Conservation (phyloP, 345 rosid genomes). For the Eutrema heterophyllum region DNA sequence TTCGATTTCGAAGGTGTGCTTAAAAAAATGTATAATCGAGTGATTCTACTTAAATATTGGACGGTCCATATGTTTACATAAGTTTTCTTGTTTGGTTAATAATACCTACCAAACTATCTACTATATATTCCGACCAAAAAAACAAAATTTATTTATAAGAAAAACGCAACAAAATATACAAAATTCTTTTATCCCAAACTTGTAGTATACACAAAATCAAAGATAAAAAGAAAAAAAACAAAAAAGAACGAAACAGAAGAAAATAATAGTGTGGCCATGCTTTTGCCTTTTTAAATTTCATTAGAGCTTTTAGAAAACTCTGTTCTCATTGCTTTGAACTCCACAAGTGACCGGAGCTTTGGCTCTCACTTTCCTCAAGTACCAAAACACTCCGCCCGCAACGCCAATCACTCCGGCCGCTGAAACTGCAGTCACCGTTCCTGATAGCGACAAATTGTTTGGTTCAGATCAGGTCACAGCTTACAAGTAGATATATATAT, state of each 20-base stretch:
- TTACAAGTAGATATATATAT: not conserved
- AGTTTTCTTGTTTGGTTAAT: not conserved
- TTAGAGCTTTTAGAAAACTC: slow-evolving; percentile 48
- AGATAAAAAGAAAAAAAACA: not conserved
- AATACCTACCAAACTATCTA: not conserved
- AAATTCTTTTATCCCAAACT: slow-evolving; percentile 15
- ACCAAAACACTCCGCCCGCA: slow-evolving; percentile 70
- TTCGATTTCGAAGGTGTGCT: no score
- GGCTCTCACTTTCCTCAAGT: slow-evolving; percentile 67
- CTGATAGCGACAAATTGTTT: slow-evolving; percentile 29
- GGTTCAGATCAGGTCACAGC: not conserved
- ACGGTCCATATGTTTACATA: no score
- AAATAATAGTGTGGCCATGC: not conserved
- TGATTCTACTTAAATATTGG: no score
- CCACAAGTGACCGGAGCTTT: slow-evolving; percentile 84
- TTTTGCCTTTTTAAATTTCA: not conserved
- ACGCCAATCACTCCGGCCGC: slow-evolving; percentile 70
- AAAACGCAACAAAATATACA: not conserved
- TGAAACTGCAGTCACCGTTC: slow-evolving; percentile 67
- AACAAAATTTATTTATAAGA: not conserved
- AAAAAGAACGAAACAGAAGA: not conserved
- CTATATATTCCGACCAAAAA: not conserved
- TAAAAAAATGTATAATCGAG: no score
- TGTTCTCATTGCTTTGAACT: slow-evolving; percentile 83
- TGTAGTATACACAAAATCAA: slow-evolving; percentile 23